phyloP scores from a whole-genome alignment of 2,329 filamentous ascomycete species.

The Nigrograna mackinnonii region DNA sequence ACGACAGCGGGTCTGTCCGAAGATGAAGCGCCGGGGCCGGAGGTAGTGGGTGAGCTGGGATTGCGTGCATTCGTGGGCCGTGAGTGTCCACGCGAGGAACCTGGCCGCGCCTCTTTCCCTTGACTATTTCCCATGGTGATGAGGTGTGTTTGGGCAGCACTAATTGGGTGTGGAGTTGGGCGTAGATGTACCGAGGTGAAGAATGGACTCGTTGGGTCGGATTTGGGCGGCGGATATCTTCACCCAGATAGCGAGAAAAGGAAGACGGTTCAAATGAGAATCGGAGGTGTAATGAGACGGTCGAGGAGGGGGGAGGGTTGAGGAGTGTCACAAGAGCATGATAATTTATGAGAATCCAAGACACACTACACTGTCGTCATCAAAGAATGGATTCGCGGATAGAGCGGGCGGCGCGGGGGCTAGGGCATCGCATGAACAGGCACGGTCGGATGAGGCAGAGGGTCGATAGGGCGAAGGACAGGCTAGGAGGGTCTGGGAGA shows the following conservation, averaged over 20 bases:
- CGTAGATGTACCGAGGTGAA: slow-evolving; percentile 18
- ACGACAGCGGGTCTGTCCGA: slow-evolving; percentile 37
- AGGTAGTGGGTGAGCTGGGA: slow-evolving; percentile 31
- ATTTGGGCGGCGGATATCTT: slow-evolving; percentile 4
- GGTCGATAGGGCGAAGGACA: neutral
- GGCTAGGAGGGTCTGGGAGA: neutral
- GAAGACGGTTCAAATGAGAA: no score
- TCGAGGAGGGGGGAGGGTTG: slow-evolving; percentile 22
- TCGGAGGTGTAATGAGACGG: slow-evolving; percentile 11
- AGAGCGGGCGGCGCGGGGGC: neutral
- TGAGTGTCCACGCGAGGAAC: slow-evolving; percentile 33
- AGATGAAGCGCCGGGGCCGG: slow-evolving; percentile 22
- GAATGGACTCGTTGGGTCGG: slow-evolving; percentile 1
- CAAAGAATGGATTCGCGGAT: slow-evolving; percentile 12
- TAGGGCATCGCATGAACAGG: neutral
- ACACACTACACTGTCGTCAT: slow-evolving; percentile 15
- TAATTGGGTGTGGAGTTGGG: slow-evolving; percentile 10
- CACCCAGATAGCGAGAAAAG: no score
- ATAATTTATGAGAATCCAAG: slow-evolving; percentile 23
- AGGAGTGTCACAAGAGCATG: slow-evolving; percentile 44
- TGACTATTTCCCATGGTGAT: slow-evolving; percentile 52
- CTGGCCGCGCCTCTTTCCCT: slow-evolving; percentile 49
- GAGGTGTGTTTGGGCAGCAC: slow-evolving; percentile 7
- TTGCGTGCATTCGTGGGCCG: slow-evolving; percentile 37
- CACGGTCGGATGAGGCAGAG: neutral